These are phyloP conservation scores for Cucumis cinereus DNA, from an alignment of 306 rosid genomes.

Conservation along the genomic window DNA sequence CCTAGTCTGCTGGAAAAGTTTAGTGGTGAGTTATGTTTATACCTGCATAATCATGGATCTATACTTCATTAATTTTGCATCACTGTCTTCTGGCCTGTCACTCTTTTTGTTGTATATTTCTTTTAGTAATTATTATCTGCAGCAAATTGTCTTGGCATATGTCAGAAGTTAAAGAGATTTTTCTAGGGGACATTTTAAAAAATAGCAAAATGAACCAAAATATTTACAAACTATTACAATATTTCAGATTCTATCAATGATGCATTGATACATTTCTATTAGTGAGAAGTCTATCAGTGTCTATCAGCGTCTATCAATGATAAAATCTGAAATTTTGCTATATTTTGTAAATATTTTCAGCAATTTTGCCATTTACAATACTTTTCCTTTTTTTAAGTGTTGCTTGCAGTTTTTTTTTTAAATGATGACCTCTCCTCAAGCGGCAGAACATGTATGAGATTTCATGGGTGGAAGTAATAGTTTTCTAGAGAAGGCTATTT, in stretches of 20 bases:
- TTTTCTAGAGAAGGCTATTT: neutral
- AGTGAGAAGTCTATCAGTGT: too few relatives aligned
- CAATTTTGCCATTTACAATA: too few relatives aligned
- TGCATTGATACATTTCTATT: too few relatives aligned
- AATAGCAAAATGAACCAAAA: too few relatives aligned
- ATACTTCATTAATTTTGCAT: neutral
- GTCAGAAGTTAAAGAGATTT: neutral
- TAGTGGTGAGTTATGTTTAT: conserved; percentile 49
- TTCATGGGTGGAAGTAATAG: neutral
- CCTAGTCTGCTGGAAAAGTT: conserved; percentile 53
- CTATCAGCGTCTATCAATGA: too few relatives aligned
- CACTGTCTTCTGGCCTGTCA: neutral
- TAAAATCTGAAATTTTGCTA: too few relatives aligned
- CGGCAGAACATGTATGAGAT: neutral
- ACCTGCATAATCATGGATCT: neutral
- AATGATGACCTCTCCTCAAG: neutral
- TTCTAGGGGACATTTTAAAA: too few relatives aligned
- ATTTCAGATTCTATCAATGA: too few relatives aligned
- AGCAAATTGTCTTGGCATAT: neutral
- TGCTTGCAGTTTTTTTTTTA: neutral
- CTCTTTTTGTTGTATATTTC: neutral
- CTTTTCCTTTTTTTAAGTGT: neutral
- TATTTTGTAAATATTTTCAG: too few relatives aligned
- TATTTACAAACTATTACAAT: too few relatives aligned
- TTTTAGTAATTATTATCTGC: neutral